Percentiles rank a stretch among this genome's conserved stretches.
Evolutionary conservation across 1,284 basidiomycete species (phyloP).

Genomic region (Lentinula novae-zelandiae): DNA sequence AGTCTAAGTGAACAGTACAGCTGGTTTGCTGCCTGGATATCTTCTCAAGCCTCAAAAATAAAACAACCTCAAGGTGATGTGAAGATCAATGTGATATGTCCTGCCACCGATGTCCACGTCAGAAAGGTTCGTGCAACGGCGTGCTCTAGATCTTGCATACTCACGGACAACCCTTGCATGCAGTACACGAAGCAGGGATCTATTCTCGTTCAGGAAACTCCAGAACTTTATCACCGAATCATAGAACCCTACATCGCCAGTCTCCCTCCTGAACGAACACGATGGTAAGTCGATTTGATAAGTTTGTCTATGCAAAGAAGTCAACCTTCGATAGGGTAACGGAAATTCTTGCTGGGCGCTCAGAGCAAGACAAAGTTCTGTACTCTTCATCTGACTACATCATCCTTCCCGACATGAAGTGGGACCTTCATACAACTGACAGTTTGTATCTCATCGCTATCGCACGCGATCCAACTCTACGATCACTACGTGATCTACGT

Average conservation of each 20-base stretch:
- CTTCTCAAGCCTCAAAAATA: conserved; percentile 21
- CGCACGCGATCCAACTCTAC: conserved; percentile 51
- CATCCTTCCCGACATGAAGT: conserved; percentile 90
- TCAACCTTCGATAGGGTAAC: conserved; percentile 60
- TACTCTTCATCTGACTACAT: conserved; percentile 75
- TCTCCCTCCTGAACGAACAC: conserved; percentile 70
- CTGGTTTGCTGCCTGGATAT: conserved; percentile 43
- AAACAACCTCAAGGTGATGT: conserved; percentile 36
- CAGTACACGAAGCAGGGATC: conserved; percentile 80
- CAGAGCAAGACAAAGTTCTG: conserved; percentile 78
- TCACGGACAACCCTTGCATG: neutral
- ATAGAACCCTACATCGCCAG: conserved; percentile 77
- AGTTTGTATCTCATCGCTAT: conserved; percentile 79
- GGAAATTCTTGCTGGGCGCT: conserved; percentile 78
- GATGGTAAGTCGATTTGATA: conserved; percentile 59
- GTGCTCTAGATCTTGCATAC: neutral
- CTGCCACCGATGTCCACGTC: conserved; percentile 81
- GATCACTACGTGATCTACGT: conserved; percentile 69
- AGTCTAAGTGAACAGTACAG: conserved; percentile 33
- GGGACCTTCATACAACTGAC: conserved; percentile 75
- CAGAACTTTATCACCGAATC: conserved; percentile 63
- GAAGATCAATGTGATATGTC: conserved; percentile 74
- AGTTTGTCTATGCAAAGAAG: neutral
- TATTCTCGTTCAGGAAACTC: conserved; percentile 79
- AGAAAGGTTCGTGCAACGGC: conserved; percentile 49